A percentile compares a stretch with the other conserved stretches of the same genome.
Evolutionary conservation across 768 basidiomycete genomes (phyloP).

Genomic region (Trametes punicea): DNA sequence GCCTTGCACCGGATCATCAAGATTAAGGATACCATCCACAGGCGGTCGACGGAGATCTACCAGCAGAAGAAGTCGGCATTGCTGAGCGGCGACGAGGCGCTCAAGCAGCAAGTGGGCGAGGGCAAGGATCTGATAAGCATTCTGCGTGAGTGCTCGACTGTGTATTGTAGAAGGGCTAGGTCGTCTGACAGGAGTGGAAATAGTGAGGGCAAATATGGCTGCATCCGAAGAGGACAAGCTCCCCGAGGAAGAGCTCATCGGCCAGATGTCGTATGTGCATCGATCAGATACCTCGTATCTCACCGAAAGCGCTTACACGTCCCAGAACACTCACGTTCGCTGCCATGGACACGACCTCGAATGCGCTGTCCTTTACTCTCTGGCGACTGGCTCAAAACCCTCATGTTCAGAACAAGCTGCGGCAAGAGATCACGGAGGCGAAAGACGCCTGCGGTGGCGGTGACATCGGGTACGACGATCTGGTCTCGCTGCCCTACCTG

Average conservation of each 20-base stretch:
- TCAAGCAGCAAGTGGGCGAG: conserved; percentile 10
- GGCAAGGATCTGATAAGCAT: conserved; percentile 29
- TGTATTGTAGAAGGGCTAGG: too few species aligned
- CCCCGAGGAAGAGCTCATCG: conserved; percentile 26
- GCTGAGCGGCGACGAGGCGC: conserved; percentile 17
- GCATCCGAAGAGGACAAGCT: conserved; percentile 19
- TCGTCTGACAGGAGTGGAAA: too few species aligned
- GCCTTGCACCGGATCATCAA: conserved; percentile 9
- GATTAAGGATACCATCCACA: conserved; percentile 11
- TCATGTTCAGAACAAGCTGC: conserved; percentile 35
- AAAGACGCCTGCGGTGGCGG: conserved; percentile 13
- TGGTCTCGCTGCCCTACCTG: conserved; percentile 11
- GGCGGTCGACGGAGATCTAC: conserved; percentile 15
- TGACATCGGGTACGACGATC: conserved; percentile 13
- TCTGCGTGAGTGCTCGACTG: conserved; percentile 12
- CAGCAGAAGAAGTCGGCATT: conserved; percentile 20
- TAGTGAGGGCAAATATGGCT: conserved; percentile 25
- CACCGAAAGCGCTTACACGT: too few species aligned
- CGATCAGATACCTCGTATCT: not conserved
- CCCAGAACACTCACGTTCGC: conserved; percentile 20
- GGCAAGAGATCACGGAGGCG: conserved; percentile 17
- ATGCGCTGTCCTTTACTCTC: conserved; percentile 20
- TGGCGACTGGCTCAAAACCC: conserved; percentile 27
- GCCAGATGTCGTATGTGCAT: conserved; percentile 27
- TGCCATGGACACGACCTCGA: conserved; percentile 27